Percentiles rank a stretch among this genome's conserved stretches.
These are phyloP conservation scores for Eucalyptus pauciflora DNA, from an alignment of 345 rosid genomes.

Conservation along the genomic window DNA sequence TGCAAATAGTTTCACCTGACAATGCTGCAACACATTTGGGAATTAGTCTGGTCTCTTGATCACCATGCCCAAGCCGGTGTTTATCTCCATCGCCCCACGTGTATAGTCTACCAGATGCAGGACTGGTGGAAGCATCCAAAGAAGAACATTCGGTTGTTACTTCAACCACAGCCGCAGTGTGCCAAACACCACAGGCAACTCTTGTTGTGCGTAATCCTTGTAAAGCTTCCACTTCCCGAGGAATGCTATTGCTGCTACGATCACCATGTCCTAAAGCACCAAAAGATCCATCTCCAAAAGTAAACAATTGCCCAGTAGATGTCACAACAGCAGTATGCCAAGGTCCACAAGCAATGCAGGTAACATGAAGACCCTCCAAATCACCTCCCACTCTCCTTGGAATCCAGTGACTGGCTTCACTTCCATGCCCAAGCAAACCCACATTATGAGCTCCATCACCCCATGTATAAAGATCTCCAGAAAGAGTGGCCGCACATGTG, in stretches of 20 bases:
- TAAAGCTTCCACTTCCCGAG: slow-evolving; percentile 67
- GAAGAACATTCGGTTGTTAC: slow-evolving; percentile 23
- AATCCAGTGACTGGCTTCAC: slow-evolving; percentile 66
- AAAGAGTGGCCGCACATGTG: slow-evolving; percentile 64
- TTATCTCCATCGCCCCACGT: slow-evolving; percentile 91
- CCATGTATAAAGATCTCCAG: slow-evolving; percentile 90
- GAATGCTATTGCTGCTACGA: slow-evolving; percentile 36
- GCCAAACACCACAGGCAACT: slow-evolving; percentile 94
- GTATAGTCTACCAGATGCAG: slow-evolving; percentile 38
- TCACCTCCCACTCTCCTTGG: slow-evolving; percentile 57
- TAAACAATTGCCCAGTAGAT: slow-evolving; percentile 66
- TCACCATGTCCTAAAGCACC: slow-evolving; percentile 93
- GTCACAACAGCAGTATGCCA: slow-evolving; percentile 87
- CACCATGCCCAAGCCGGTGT: slow-evolving; percentile 74
- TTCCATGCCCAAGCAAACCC: slow-evolving; percentile 79
- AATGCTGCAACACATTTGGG: slow-evolving; percentile 43
- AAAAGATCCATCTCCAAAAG: slow-evolving; percentile 93
- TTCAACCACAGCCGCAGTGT: slow-evolving; percentile 81
- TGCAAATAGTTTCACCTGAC: slow-evolving; percentile 32
- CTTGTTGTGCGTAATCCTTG: slow-evolving; percentile 36
- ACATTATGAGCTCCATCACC: slow-evolving; percentile 64
- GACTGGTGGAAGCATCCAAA: slow-evolving; percentile 17
- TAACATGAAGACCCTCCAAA: slow-evolving; percentile 45
- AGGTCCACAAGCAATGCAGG: slow-evolving; percentile 64
- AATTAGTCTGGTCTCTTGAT: slow-evolving; percentile 41